Base-by-base conservation (phyloP, 2,329 filamentous ascomycete genomes). In the Fusarium neocosmosporiellum region DNA sequence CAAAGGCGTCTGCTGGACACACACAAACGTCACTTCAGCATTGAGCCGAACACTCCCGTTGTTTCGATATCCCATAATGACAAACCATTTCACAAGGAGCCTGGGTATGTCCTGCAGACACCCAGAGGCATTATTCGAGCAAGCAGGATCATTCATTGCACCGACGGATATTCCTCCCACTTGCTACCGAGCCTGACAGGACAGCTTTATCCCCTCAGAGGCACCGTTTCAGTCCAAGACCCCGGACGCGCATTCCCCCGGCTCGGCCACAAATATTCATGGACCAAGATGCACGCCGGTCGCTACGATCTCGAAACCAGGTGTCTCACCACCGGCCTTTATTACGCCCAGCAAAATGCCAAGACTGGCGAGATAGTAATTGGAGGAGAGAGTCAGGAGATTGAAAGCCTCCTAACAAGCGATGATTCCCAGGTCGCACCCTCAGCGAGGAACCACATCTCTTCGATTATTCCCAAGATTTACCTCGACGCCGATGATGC, bases 91-190 rank as follows among this genome's bases (percentile, higher is more conserved):
- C 29, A 63, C 84, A 16, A 63, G 20, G 43, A 14, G 1, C 78
- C 5, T 86, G 33, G 22, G 0, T 70, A 86, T 71, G 67, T 78
- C 2, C 65, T 89, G 1, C 66, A 78, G 2, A 90, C 88, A 0
- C 70, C 74, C 0, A 80, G 86, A 14, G 88, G 87, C 2, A 68
- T 43, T 0, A 82, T 89, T 16, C 73, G 70, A 3, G 83, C 87
- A 24, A 79, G 79, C 2, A 84, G 89, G 61, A 78, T 91, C 5
- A 82, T 90, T 6, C 87, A 90, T 70, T 86, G 86, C 29, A 90
- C 87, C 1, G 90, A 91, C 70, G 87, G 82, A 3, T 86, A 86
- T 69, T 81, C 85, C 0, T 78, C 84, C 0, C 84, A 88, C 48
- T 82, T 90, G 7, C 75, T 90, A 4, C 86, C 88, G 0, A 83